Evolutionary conservation across 305 asterid genomes (phyloP).

Genomic region (Fraxinus latifolia): DNA sequence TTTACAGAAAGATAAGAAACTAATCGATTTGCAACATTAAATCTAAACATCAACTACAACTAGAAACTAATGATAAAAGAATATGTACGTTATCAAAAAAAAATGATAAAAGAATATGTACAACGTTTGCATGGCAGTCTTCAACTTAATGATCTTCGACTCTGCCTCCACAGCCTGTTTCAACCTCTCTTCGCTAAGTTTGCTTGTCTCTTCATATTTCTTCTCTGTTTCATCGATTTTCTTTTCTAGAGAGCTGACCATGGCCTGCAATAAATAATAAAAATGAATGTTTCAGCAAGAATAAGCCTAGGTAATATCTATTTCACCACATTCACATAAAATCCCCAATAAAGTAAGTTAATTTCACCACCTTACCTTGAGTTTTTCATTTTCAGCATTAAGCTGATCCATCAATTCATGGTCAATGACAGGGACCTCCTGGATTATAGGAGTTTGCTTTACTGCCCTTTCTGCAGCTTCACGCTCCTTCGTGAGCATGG

Average conservation of each 20-base stretch:
- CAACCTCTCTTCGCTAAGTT: conserved; percentile 89
- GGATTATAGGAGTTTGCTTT: conserved; percentile 41
- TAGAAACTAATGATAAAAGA: not conserved
- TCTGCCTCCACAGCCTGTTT: conserved; percentile 92
- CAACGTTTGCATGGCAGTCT: conserved; percentile 76
- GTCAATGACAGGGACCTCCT: conserved; percentile 53
- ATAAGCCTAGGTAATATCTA: not conserved
- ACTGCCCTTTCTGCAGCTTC: conserved; percentile 49
- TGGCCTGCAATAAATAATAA: conserved; percentile 42
- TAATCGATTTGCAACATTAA: not conserved
- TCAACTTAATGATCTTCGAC: conserved; percentile 78
- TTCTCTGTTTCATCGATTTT: conserved; percentile 87
- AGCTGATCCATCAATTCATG: conserved; percentile 42
- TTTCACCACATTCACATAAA: conserved; percentile 7
- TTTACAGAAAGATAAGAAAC: conserved; percentile 9
- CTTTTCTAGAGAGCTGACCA: conserved; percentile 80
- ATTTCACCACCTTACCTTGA: conserved; percentile 35
- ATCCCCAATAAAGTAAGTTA: conserved; percentile 4
- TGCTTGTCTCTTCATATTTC: conserved; percentile 85
- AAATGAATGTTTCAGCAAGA: conserved; percentile 14
- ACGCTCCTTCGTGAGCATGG: conserved; percentile 60
- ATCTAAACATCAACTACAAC: conserved; percentile 7
- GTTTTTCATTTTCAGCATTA: conserved; percentile 48
- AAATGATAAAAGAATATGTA: too few relatives aligned
- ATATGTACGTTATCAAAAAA: not conserved